These are phyloP conservation scores for Magnusiomyces clavatus DNA, from an alignment of 1,139 yeast species.

Conservation along the genomic window DNA sequence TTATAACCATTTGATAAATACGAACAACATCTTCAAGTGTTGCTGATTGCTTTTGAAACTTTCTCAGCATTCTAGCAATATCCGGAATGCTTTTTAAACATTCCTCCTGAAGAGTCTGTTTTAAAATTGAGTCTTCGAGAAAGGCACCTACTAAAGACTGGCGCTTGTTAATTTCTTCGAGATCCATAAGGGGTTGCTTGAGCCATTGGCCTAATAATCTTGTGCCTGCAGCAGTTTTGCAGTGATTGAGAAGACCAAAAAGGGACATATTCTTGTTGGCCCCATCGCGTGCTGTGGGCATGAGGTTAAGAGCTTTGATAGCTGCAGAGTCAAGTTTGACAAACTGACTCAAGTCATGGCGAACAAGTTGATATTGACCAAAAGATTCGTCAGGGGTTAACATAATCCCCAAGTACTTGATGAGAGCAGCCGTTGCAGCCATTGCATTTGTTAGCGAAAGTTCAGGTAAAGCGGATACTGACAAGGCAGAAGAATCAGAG, in stretches of 20 bases:
- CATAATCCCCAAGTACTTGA: conserved; percentile 57
- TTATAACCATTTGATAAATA: conserved; percentile 67
- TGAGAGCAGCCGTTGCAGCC: conserved; percentile 54
- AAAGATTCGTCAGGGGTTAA: conserved; percentile 43
- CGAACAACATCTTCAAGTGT: conserved; percentile 84
- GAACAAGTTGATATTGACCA: conserved; percentile 47
- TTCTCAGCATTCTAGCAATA: conserved; percentile 63
- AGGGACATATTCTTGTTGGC: conserved; percentile 44
- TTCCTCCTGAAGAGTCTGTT: conserved; percentile 60
- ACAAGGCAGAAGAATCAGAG: conserved; percentile 32
- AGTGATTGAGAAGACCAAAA: conserved; percentile 76
- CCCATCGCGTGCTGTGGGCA: conserved; percentile 52
- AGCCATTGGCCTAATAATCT: conserved; percentile 88
- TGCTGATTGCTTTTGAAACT: conserved; percentile 45
- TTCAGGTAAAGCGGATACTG: conserved; percentile 55
- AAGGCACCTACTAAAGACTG: conserved; percentile 66
- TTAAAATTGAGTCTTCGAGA: conserved; percentile 54
- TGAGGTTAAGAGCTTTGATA: conserved; percentile 74
- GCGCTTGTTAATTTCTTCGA: conserved; percentile 51
- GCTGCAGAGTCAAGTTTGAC: conserved; percentile 93
- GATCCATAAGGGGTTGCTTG: conserved; percentile 80
- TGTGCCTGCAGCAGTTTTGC: conserved; percentile 81
- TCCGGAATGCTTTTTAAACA: conserved; percentile 75
- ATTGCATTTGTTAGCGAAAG: conserved; percentile 39
- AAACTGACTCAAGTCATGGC: conserved; percentile 63